Base-by-base conservation (phyloP, 169 alveolate species). In the Eimeria praecox region DNA sequence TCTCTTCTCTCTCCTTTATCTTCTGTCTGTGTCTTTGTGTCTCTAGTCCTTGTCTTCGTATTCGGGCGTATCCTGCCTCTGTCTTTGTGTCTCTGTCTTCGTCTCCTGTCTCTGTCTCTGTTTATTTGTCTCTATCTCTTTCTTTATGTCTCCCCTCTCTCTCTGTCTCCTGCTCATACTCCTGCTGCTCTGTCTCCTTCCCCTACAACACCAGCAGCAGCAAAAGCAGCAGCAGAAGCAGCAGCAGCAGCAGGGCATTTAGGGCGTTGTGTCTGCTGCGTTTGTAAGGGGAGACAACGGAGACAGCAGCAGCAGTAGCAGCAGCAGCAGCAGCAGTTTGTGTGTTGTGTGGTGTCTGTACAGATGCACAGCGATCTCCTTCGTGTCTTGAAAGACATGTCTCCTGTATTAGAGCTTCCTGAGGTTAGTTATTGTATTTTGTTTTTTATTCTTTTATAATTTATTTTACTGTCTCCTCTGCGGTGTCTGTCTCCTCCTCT, bases 351-450 rank as follows among this genome's bases (percentile, higher is more conserved):
- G 86, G 86, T 30, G 86, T 75, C 49, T 35, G 52, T 78, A 40
- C 85, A 73, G 85, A 73, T n/a, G 85, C 85, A 73, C 52, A 38
- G 35, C 14, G 75, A 22, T 30, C 54, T 75, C 59, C 59, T 75
- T 27, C 35, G 4, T 38, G 22, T 75, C 56, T 44, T 75, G 46
- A 73, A 40, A 24, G 85, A 73, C 46, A 73, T 73, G 85, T 8
- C 49, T 1, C 85, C 85, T 73, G 52, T 38, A 10, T 38, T 73
- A 38, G 54, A 38, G 52, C 85, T 73, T 27, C 27, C 24, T 16
- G 85, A 73, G 46, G 85, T 73, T 10, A 73, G 85, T 10, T 22
- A 18, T 73, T 18, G 6, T 75, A 8, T 42, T 6, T 75, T 20
- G 18, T 0, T 35, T 35, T 75, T 75, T 35, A 40, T 40, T 75